A percentile compares a stretch with the other conserved stretches of the same genome.
Evolutionary conservation across 2,329 filamentous ascomycete genomes (phyloP).

Genomic region (Tothia fuscella): DNA sequence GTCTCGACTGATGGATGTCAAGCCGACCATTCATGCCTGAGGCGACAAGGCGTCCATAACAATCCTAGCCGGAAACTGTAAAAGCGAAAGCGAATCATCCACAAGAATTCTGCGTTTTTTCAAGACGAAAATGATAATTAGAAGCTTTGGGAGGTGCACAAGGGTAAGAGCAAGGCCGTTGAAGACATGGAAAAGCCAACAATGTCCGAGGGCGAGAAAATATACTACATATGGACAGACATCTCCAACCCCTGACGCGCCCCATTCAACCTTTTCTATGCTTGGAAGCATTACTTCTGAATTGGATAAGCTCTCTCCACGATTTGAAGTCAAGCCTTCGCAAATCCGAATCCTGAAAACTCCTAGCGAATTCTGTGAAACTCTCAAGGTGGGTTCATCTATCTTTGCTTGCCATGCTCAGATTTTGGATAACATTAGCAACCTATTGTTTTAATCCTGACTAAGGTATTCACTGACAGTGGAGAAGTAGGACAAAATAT

Average conservation of each 20-base stretch:
- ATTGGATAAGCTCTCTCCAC: slow-evolving; percentile 79
- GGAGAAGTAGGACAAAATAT: slow-evolving; percentile 58
- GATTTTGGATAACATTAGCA: neutral
- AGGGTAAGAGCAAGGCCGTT: neutral
- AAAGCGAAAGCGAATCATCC: too few relatives aligned
- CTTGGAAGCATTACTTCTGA: slow-evolving; percentile 55
- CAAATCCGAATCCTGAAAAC: slow-evolving; percentile 69
- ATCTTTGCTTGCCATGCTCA: neutral
- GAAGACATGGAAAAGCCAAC: neutral
- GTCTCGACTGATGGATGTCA: too few relatives aligned
- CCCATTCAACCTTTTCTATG: slow-evolving; percentile 38
- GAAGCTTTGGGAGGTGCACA: neutral
- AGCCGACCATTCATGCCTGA: too few relatives aligned
- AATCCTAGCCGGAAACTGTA: too few relatives aligned
- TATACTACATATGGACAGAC: neutral
- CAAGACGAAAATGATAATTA: too few relatives aligned
- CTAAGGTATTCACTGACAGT: neutral
- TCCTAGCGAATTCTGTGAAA: slow-evolving; percentile 82
- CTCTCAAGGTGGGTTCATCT: slow-evolving; percentile 56
- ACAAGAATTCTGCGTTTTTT: too few relatives aligned
- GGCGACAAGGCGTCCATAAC: too few relatives aligned
- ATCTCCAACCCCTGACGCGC: neutral
- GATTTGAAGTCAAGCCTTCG: slow-evolving; percentile 72
- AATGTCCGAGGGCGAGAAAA: neutral
- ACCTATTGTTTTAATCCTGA: neutral